Evolutionary conservation across 306 rosid genomes (phyloP).

Genomic region (Pachyrhizus erosus): DNA sequence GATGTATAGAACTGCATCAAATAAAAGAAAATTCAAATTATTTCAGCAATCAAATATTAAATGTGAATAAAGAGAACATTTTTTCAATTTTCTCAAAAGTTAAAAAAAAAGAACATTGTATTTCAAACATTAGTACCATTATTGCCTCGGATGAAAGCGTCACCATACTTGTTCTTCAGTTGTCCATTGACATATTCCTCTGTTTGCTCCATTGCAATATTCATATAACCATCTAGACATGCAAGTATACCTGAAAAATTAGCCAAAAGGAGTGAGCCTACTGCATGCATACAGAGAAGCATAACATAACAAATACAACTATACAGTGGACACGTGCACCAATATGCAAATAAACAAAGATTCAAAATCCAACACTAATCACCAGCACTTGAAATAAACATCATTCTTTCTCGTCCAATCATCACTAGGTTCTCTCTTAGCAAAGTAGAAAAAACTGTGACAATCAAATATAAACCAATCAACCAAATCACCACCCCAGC

Average conservation of each 20-base stretch:
- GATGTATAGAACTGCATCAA: constrained; percentile 85
- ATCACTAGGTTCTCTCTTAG: neutral
- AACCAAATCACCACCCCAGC: neutral
- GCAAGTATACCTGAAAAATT: constrained; percentile 83
- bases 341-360: constrained; percentile 26
- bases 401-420: neutral
- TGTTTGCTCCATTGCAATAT: constrained; percentile 98
- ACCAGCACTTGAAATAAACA: neutral
- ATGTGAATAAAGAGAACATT: neutral
- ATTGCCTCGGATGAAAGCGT: constrained; percentile 94
- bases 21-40: constrained; percentile 14
- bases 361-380: constrained; percentile 17
- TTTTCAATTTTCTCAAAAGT: neutral
- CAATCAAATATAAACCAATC: neutral
- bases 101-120: neutral
- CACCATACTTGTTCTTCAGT: constrained; percentile 93
- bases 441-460: neutral
- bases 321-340: neutral
- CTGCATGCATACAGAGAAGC: constrained; percentile 12
- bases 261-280: constrained; percentile 31
- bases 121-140: constrained; percentile 59
- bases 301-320: neutral
- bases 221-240: constrained; percentile 98
- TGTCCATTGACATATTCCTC: constrained; percentile 97
- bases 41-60: constrained; percentile 22